Percentiles rank a stretch among this genome's conserved stretches.
Conservation (phyloP, 179 eudicot species). For the Vitellaria paradoxa region DNA sequence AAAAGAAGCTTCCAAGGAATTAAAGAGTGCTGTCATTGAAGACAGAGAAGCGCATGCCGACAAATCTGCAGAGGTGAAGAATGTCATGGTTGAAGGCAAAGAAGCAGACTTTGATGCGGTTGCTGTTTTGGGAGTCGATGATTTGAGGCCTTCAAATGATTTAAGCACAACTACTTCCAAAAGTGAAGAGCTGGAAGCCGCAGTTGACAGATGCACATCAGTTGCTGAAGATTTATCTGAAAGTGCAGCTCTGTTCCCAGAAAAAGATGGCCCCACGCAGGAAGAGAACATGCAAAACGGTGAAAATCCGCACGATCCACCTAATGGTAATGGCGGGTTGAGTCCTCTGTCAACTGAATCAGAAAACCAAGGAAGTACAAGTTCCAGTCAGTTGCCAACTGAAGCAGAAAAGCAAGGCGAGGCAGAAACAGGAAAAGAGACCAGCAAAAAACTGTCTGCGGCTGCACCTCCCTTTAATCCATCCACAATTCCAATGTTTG, state of each 20-base stretch:
- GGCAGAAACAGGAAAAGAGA: constrained; percentile 59
- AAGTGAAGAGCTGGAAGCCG: constrained; percentile 23
- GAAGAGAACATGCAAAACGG: constrained; percentile 23
- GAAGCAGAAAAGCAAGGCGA: constrained; percentile 50
- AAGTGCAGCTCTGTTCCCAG: constrained; percentile 8
- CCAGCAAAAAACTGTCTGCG: constrained; percentile 77
- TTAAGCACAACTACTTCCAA: constrained; percentile 19
- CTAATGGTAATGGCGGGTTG: constrained; percentile 11
- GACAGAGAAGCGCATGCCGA: constrained; percentile 14
- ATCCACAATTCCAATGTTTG: constrained; percentile 60
- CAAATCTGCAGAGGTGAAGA: constrained; percentile 12
- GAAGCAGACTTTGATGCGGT: constrained; percentile 19
- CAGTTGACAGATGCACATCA: constrained; percentile 19
- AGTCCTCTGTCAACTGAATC: constrained; percentile 32
- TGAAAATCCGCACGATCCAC: constrained; percentile 14
- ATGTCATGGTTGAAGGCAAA: constrained; percentile 15
- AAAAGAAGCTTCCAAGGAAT: constrained; percentile 17
- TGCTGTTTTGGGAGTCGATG: constrained; percentile 20
- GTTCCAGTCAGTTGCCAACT: constrained; percentile 23
- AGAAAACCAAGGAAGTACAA: constrained; percentile 30
- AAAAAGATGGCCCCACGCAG: constrained; percentile 19
- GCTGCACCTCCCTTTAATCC: constrained; percentile 97
- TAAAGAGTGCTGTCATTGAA: constrained; percentile 14
- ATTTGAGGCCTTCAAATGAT: constrained; percentile 22
- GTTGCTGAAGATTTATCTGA: constrained; percentile 20